A percentile compares a stretch with the other conserved stretches of the same genome.
Conservation (phyloP, 768 basidiomycete genomes). For the Russula foetens region DNA sequence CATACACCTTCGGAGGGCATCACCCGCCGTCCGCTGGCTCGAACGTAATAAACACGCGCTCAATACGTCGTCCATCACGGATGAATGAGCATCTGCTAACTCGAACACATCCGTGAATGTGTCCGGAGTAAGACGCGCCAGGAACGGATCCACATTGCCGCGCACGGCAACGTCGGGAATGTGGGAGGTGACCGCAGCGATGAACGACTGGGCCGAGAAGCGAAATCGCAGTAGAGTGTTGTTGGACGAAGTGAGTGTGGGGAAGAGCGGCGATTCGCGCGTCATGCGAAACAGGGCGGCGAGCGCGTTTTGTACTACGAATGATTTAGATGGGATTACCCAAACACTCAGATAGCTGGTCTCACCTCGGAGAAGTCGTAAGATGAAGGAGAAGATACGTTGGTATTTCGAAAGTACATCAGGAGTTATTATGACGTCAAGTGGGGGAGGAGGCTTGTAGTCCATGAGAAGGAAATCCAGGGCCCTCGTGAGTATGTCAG, state of each 20-base stretch:
- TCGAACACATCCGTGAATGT: constrained; percentile 67
- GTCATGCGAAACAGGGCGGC: constrained; percentile 60
- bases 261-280: constrained; percentile 44
- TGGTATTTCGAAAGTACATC: constrained; percentile 80
- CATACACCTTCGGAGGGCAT: constrained; percentile 52
- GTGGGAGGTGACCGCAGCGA: constrained; percentile 59
- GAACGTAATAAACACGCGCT: constrained; percentile 67
- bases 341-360: background rate
- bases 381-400: constrained; percentile 68
- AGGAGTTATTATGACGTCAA: constrained; percentile 64
- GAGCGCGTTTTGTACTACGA: constrained; percentile 58
- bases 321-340: background rate
- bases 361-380: constrained; percentile 72
- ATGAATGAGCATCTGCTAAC: constrained; percentile 58
- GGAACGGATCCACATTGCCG: constrained; percentile 66
- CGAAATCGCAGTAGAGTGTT: constrained; percentile 59
- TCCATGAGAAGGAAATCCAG: constrained; percentile 87
- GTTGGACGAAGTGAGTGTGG: constrained; percentile 44
- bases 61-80: constrained; percentile 64
- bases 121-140: constrained; percentile 25
- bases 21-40: constrained; percentile 55
- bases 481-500: constrained; percentile 41
- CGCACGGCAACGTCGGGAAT: constrained; percentile 77
- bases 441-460: constrained; percentile 78
- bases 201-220: constrained; percentile 65